These are phyloP conservation scores for Trichoderma afroharzianum DNA, from an alignment of 2,329 filamentous ascomycete genomes.

Conservation along the genomic window DNA sequence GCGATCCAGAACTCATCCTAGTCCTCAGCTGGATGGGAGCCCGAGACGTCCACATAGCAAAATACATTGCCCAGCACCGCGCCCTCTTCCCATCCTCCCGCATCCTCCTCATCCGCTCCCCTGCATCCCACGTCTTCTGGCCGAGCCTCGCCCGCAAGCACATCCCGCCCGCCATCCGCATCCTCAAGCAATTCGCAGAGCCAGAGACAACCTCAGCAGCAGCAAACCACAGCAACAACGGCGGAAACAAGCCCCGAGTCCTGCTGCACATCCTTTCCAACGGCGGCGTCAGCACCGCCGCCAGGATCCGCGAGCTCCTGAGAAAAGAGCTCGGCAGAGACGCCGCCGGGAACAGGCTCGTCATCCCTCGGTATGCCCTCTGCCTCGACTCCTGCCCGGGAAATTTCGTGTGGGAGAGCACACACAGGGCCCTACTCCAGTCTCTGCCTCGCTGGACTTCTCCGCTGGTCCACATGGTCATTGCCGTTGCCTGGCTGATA, in stretches of 20 bases:
- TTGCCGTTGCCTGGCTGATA: conserved; percentile 32
- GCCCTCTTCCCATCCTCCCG: conserved; percentile 41
- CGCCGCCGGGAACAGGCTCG: conserved; percentile 2
- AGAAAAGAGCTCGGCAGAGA: conserved; percentile 22
- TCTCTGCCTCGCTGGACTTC: conserved; percentile 33
- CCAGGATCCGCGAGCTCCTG: conserved; percentile 30
- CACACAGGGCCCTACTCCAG: conserved; percentile 39
- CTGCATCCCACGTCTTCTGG: conserved; percentile 35
- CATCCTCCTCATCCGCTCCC: conserved; percentile 46
- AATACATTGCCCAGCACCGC: conserved; percentile 47
- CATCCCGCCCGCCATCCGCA: conserved; percentile 38
- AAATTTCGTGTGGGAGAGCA: conserved; percentile 37
- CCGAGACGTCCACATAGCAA: conserved; percentile 47
- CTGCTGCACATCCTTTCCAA: conserved; percentile 52
- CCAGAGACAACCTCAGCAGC: conserved; percentile 8
- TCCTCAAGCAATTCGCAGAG: conserved; percentile 34
- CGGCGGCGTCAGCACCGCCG: conserved; percentile 44
- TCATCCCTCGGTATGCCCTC: conserved; percentile 40
- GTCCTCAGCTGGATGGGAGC: conserved; percentile 51
- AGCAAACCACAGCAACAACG: not conserved
- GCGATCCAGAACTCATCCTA: conserved; percentile 44
- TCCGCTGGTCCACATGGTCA: conserved; percentile 34
- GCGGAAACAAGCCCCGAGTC: conserved; percentile 28
- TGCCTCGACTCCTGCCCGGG: conserved; percentile 50
- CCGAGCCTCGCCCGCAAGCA: conserved; percentile 30